Base-by-base conservation (phyloP, 208 protist genomes). In the Crithidia fasciculata region DNA sequence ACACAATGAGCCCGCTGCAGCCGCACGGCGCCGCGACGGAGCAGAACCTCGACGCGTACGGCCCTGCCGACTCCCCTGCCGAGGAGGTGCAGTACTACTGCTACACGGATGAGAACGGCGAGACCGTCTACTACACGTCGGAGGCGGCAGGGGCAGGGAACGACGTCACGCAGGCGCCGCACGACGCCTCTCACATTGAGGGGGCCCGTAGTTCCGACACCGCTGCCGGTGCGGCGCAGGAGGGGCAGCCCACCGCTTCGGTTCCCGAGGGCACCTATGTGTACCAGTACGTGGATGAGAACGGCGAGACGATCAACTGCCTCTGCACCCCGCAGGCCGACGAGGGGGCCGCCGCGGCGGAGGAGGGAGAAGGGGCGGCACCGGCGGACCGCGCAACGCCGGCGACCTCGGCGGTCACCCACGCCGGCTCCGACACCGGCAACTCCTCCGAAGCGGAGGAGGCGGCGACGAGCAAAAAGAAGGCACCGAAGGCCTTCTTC, bases 51-150 rank as follows among this genome's bases (percentile, higher is more conserved):
- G 72, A 44, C 40, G 65, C 45, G 13, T 49, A 53, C 61, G 59
- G 39, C 18, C 68, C 37, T 16, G 53, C 36, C 40, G 74, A 75
- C n/a, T 39, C 41, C 7, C 60, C 18, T 4, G 60, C 55, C n/a
- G 59, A 70, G 45, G 67, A 69, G 13, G 47, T 72, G 53, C 81
- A 89, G 69, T 86, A 84, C 68, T 87, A 85, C 80, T 86, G 76
- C 72, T 90, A 88, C 74, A 83, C 74, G 28, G 81, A 83, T n/a
- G 85, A 86, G 54, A 77, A 81, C 28, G 87, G 82, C 9, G 64
- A 88, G 41, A 83, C 79, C 16, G 84, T 79, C 64, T 81, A 80
- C 72, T 84, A 86, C 55, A 71, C 78, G 8, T 61, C 78, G 39
- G 68, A 79, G 18, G 39, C 59, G 68, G 19, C 57, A 54, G 85